phyloP scores from a whole-genome alignment of 148 eudicot species.

The Camellia sinensis region DNA sequence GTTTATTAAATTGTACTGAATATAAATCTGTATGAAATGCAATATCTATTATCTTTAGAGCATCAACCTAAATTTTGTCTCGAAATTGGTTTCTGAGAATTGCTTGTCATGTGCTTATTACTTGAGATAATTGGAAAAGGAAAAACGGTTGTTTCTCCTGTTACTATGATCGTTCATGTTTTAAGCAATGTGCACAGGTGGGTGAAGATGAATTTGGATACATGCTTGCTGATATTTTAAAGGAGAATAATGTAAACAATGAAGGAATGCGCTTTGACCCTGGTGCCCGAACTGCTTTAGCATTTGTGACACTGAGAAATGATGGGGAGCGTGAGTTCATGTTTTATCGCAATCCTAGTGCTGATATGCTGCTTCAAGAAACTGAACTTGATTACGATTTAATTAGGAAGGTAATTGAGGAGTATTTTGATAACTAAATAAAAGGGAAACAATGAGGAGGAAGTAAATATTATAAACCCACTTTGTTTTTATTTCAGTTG shows the following conservation, averaged over 20 bases:
- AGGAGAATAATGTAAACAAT: constrained; percentile 85
- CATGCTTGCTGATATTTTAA: constrained; percentile 93
- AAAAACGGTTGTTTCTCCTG: background rate
- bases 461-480: background rate
- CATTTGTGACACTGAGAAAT: constrained; percentile 85
- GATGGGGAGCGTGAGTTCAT: constrained; percentile 99
- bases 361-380: constrained; percentile 96
- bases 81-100: background rate
- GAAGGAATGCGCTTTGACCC: constrained; percentile 97
- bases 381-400: constrained; percentile 82
- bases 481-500: too few species aligned
- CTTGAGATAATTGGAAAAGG: too few species aligned
- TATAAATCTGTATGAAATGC: background rate
- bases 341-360: constrained; percentile 99
- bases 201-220: constrained; percentile 99
- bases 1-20: background rate
- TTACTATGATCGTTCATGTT: background rate
- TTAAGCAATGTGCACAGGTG: constrained; percentile 49
- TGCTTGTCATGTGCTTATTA: background rate
- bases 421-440: background rate
- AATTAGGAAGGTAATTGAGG: constrained; percentile 62
- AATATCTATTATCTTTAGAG: background rate
- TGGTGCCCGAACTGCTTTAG: constrained; percentile 97
- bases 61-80: background rate
- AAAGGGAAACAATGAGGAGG: background rate